phyloP scores from a whole-genome alignment of 768 basidiomycete genomes.

The Kwoniella sp. region DNA sequence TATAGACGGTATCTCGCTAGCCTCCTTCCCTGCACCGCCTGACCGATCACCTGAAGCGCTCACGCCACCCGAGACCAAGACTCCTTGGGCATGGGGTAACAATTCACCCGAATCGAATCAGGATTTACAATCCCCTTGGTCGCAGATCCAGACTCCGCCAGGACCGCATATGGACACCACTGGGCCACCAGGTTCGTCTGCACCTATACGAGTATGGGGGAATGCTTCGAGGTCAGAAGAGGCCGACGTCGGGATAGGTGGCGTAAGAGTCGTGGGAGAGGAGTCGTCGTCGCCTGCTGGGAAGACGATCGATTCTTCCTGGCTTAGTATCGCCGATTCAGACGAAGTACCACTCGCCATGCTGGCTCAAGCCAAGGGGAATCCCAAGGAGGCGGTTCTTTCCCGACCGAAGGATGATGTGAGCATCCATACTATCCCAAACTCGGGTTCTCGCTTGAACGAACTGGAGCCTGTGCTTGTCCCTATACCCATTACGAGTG shows the following conservation, averaged over 20 bases:
- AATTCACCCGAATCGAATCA: background rate
- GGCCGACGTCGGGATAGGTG: too few species aligned
- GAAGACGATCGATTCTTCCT: background rate
- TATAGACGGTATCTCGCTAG: background rate
- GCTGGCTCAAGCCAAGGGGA: background rate
- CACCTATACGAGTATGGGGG: too few species aligned
- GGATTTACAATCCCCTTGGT: background rate
- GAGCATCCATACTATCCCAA: too few species aligned
- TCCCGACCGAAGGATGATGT: too few species aligned
- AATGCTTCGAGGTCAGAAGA: too few species aligned
- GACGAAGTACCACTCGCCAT: background rate
- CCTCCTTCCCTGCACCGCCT: constrained; percentile 1
- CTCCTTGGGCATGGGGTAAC: background rate
- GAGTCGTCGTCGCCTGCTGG: background rate
- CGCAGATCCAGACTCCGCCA: background rate
- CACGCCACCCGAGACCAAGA: background rate
- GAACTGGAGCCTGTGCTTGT: background rate
- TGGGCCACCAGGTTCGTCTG: background rate
- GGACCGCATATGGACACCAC: too few species aligned
- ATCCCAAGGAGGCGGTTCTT: background rate
- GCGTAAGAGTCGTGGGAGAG: too few species aligned
- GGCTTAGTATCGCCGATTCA: background rate
- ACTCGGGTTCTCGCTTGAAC: too few species aligned
- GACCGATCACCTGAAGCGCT: background rate
- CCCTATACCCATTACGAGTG: background rate